Percentiles rank a stretch among this genome's conserved stretches.
phyloP scores from a whole-genome alignment of 192 early-diverging fungal species.

The Coemansia furcata region DNA sequence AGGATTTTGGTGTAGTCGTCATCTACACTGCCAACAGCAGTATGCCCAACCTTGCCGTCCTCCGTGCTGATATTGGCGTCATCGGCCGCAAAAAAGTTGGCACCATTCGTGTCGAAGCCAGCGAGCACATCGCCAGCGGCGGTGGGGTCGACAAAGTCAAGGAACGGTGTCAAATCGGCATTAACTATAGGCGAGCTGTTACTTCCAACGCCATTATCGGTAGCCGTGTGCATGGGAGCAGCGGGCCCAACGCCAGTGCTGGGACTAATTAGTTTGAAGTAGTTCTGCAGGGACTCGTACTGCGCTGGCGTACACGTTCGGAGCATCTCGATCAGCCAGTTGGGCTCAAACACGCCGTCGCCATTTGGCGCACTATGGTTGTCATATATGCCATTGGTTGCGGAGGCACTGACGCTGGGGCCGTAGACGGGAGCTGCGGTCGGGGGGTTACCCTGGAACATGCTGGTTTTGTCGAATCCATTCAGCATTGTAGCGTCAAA shows the following conservation, averaged over 20 bases:
- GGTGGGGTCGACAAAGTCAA: conserved; percentile 42
- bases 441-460: not conserved
- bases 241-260: not conserved
- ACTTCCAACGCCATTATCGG: not conserved
- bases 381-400: not conserved
- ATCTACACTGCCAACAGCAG: not conserved
- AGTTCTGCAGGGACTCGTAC: conserved; percentile 25
- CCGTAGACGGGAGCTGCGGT: not conserved
- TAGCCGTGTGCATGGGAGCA: not conserved
- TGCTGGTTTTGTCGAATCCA: not conserved
- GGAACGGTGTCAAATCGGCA: conserved; percentile 25
- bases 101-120: not conserved
- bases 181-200: not conserved
- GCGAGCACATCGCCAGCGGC: not conserved
- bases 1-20: conserved; percentile 13
- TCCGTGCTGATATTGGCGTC: not conserved
- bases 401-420: not conserved
- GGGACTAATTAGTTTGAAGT: conserved; percentile 12
- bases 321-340: conserved; percentile 6
- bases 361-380: not conserved
- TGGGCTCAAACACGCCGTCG: conserved; percentile 2
- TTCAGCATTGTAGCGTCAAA: not conserved
- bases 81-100: not conserved
- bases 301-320: conserved; percentile 26
- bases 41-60: not conserved